A percentile compares a stretch with the other conserved stretches of the same genome.
Conservation (phyloP, 192 early-diverging fungal species). For the Coemansia sp. region DNA sequence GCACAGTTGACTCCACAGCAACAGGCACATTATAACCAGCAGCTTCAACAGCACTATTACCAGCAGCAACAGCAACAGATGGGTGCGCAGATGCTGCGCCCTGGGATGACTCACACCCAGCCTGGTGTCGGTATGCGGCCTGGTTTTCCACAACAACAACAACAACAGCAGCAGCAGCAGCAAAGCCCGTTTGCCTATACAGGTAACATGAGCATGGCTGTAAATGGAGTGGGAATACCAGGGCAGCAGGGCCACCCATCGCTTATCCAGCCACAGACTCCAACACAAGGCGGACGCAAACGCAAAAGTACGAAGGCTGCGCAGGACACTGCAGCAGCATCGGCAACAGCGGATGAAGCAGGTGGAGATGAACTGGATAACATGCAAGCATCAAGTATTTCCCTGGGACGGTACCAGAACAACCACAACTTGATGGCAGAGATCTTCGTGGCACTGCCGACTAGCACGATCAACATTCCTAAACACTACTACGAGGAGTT, state of each 20-base stretch:
- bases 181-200: slow-evolving; percentile 22
- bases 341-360: slow-evolving; percentile 5
- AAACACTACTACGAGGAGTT: slow-evolving; percentile 40
- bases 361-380: slow-evolving; percentile 37
- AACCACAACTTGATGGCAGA: slow-evolving; percentile 52
- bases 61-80: slow-evolving; percentile 27
- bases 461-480: slow-evolving; percentile 32
- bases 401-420: slow-evolving; percentile 44
- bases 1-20: slow-evolving; percentile 15
- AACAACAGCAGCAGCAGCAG: slow-evolving; percentile 28
- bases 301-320: slow-evolving; percentile 22
- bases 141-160: slow-evolving; percentile 13
- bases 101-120: slow-evolving; percentile 17
- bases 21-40: slow-evolving; percentile 15
- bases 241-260: slow-evolving; percentile 38
- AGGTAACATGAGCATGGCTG: slow-evolving; percentile 23
- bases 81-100: slow-evolving; percentile 24
- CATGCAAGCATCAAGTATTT: slow-evolving; percentile 36
- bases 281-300: slow-evolving; percentile 15
- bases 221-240: slow-evolving; percentile 22
- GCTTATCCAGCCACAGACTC: slow-evolving; percentile 24
- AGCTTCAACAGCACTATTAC: slow-evolving; percentile 23
- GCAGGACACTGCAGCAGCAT: slow-evolving; percentile 5
- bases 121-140: slow-evolving; percentile 12
- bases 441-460: slow-evolving; percentile 46